Base-by-base conservation (phyloP, 108 stramenopile genomes). In the Nitzschia sp. region DNA sequence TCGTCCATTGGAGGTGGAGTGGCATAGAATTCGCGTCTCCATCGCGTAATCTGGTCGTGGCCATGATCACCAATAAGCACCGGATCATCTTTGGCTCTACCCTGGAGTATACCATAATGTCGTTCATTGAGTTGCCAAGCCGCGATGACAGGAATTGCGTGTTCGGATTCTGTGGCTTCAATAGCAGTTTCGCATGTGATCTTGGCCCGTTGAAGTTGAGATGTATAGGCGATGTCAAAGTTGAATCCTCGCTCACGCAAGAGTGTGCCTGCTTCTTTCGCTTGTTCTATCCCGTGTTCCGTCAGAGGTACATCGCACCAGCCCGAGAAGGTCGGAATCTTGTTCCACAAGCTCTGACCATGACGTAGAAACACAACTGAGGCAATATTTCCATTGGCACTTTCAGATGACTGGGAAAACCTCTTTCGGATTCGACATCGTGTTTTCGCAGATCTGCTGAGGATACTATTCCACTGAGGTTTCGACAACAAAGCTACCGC, bases 271-370 rank as follows among this genome's bases (percentile, higher is more conserved):
- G 85, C 92, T 44, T 68, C 82, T 25, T 27, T 32, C 0, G 94
- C 97, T 75, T 97, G 95, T 53, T 75, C 38, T 28, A 84, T 45
- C 15, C 97, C 97, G 55, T 81, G 85, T 48, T 72, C 78, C 19
- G 90, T 90, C 56, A 97, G 78, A 11, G 92, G 85, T 1, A 82
- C 85, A 66, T 97, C 96, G 25, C 81, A 82, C 92, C 95, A 97
- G 11, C 96, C 95, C 16, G 59, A 36, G 23, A 68, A 62, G 4
- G 75, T 69, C 17, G 66, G 67, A 45, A 64, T 61, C 44, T 50
- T 45, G 22, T 76, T 76, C 69, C 68, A 76, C 21, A 52, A 38
- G 23, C 53, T 55, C 47, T 68, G 66, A 30, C 75, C 75, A 34
- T 76, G 75, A 22, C 75, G 75, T 5, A 76, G 52, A 33, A 76